Base-by-base conservation (phyloP, 257 asterid genomes). In the Linaria vulgaris region DNA sequence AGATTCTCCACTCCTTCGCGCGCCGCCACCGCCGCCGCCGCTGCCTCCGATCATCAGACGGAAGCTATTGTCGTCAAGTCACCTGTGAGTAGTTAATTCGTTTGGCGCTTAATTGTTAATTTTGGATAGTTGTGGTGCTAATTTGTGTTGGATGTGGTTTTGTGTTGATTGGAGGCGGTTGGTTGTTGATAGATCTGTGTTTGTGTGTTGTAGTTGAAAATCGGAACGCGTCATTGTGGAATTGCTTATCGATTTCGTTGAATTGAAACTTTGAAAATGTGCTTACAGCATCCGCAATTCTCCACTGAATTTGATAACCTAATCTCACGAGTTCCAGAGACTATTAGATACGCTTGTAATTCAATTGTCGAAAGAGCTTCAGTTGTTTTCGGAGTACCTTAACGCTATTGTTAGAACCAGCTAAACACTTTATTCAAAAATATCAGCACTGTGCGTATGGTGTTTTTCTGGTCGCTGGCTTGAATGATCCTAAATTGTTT, bases 11-110 rank as follows among this genome's bases (percentile, higher is more conserved):
- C 79, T 20, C 84, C 95, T 44, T 63, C 72, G 34, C 59, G 70
- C 66, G 77, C 78, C 72, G 69, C 73, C 53, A 21, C 70, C 72
- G 66, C 75, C 66, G 77, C 78, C 72, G 69, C 73, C 53, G 24
- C 70, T 71, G 66, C 75, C 59, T 78, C 78, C 77, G 81, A 78
- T 90, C 95, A 76, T 12, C 83, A 68, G 19, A 45, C 85, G 8
- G 95, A 83, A 66, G 95, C 87, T 67, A 68, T 88, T 59, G 78
- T 85, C 21, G 79, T 90, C 64, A 90, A 88, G 81, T 83, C 94
- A 19, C 74, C 96, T 20, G 97, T 90, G 74, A 72, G 95, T 77
- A 53, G 3, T 6, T 17, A 34, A 12, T 30, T 46, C 47, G 9
- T 6, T 63, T 56, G 63, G 59, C n/a, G 12, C 16, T 39, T 31